Evolutionary conservation across 495 filamentous ascomycete genomes (phyloP).

Genomic region (Mytilinidion resinicola): DNA sequence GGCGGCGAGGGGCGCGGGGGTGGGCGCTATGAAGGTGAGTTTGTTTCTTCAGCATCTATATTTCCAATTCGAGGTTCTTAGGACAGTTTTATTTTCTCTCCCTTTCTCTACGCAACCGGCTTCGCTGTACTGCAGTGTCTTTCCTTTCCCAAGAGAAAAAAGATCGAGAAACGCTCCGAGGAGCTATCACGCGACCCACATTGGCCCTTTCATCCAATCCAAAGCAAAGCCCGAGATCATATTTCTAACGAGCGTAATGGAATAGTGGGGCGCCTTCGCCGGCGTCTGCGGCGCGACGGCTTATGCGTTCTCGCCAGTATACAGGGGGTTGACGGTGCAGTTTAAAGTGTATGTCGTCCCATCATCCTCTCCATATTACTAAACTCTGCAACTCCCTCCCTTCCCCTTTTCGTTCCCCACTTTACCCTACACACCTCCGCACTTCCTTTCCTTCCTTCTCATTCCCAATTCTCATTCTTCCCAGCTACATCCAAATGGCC

Average conservation of each 20-base stretch:
- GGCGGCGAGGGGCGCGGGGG: conserved; percentile 52
- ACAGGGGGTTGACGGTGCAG: conserved; percentile 75
- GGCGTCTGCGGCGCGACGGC: conserved; percentile 51
- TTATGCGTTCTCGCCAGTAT: conserved; percentile 62
- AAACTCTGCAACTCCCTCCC: too few relatives aligned
- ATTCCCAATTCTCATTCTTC: conserved; percentile 4
- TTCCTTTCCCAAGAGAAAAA: background rate
- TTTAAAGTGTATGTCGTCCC: conserved; percentile 68
- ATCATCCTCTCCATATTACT: background rate
- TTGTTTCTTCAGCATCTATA: background rate
- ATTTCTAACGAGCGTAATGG: background rate
- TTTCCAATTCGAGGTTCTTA: background rate
- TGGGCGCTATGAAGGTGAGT: conserved; percentile 53
- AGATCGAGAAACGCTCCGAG: background rate
- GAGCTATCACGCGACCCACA: background rate
- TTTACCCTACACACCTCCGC: background rate
- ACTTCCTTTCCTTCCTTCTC: background rate
- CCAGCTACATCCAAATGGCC: conserved; percentile 76
- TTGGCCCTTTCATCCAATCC: background rate
- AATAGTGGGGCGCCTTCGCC: conserved; percentile 55
- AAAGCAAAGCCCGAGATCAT: background rate
- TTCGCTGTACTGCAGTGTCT: background rate
- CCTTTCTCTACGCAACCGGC: too few relatives aligned
- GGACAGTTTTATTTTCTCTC: background rate
- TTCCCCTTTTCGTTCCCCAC: conserved; percentile 2